Conservation (phyloP, 2,329 filamentous ascomycete species). For the Didymella sp. region DNA sequence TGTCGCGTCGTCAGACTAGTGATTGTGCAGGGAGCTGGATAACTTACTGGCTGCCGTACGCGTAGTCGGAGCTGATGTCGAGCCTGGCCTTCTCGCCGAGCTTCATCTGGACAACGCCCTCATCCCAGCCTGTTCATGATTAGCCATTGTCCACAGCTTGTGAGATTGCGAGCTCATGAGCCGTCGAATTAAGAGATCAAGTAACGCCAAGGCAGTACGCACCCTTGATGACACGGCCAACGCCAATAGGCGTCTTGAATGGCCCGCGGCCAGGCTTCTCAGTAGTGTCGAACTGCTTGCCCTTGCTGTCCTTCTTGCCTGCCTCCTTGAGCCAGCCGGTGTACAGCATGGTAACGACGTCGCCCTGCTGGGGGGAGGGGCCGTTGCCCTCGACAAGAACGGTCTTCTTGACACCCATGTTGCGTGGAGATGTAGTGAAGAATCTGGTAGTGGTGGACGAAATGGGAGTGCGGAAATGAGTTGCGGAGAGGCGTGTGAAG, state of each 20-base stretch:
- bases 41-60: slow-evolving; percentile 35
- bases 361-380: slow-evolving; percentile 38
- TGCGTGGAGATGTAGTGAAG: slow-evolving; percentile 18
- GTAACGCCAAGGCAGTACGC: slow-evolving; percentile 31
- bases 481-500: slow-evolving; percentile 5
- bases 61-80: slow-evolving; percentile 74
- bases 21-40: not conserved
- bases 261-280: slow-evolving; percentile 68
- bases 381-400: slow-evolving; percentile 38
- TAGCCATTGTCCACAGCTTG: not conserved
- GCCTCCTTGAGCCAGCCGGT: slow-evolving; percentile 39
- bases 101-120: slow-evolving; percentile 78
- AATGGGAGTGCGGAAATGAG: not conserved
- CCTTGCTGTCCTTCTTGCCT: slow-evolving; percentile 35
- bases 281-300: slow-evolving; percentile 77
- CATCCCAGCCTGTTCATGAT: slow-evolving; percentile 54
- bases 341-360: slow-evolving; percentile 44
- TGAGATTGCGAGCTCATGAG: not conserved
- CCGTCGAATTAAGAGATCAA: not conserved
- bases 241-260: slow-evolving; percentile 79
- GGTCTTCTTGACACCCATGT: slow-evolving; percentile 43
- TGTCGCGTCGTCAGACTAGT: not conserved
- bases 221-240: slow-evolving; percentile 87
- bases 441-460: not conserved
- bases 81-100: slow-evolving; percentile 88